Evolutionary conservation across 2,329 filamentous ascomycete species (phyloP).

Genomic region (Curvularia sp.): DNA sequence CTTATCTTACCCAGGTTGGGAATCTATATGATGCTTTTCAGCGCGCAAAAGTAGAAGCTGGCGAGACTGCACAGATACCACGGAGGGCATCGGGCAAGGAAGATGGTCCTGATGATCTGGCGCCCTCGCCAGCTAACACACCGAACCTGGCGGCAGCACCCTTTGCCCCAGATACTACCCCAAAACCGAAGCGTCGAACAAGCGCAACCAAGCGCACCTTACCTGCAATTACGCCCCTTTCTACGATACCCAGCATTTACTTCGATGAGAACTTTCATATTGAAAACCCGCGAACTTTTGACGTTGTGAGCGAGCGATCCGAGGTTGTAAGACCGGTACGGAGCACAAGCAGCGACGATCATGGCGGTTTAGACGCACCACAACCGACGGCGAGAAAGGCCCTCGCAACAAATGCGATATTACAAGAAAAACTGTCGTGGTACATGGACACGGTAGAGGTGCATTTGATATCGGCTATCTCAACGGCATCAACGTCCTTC

Average conservation of each 20-base stretch:
- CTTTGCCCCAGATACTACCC: slow-evolving; percentile 56
- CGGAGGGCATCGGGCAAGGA: slow-evolving; percentile 59
- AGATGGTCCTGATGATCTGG: slow-evolving; percentile 58
- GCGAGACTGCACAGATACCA: slow-evolving; percentile 58
- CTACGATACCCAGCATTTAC: slow-evolving; percentile 90
- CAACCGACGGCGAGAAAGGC: slow-evolving; percentile 71
- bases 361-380: slow-evolving; percentile 63
- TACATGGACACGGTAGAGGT: slow-evolving; percentile 99
- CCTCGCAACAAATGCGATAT: slow-evolving; percentile 91
- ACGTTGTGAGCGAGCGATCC: slow-evolving; percentile 93
- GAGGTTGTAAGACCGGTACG: slow-evolving; percentile 81
- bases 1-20: slow-evolving; percentile 85
- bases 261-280: slow-evolving; percentile 95
- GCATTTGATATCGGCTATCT: slow-evolving; percentile 94
- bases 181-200: slow-evolving; percentile 58
- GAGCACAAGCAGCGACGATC: slow-evolving; percentile 58
- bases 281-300: slow-evolving; percentile 94
- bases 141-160: slow-evolving; percentile 52
- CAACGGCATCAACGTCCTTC: slow-evolving; percentile 92
- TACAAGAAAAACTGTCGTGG: slow-evolving; percentile 98
- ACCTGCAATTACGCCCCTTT: slow-evolving; percentile 82
- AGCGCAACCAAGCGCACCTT: slow-evolving; percentile 65
- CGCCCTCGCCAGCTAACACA: slow-evolving; percentile 42
- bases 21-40: slow-evolving; percentile 88
- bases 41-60: slow-evolving; percentile 78